These are phyloP conservation scores for Dictyophora rubrovolvata DNA, from an alignment of 768 basidiomycete species.

Conservation along the genomic window DNA sequence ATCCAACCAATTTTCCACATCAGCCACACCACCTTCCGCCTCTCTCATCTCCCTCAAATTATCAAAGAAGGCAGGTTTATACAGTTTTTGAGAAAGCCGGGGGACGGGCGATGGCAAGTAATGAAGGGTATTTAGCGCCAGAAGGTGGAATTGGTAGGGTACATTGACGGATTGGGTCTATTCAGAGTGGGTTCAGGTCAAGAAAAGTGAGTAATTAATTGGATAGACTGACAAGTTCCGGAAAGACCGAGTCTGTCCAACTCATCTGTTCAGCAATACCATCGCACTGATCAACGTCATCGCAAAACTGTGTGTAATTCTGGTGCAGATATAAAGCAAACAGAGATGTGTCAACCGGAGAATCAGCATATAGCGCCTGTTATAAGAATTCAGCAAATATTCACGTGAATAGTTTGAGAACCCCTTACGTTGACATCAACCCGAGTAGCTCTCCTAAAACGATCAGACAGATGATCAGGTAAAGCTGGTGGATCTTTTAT, in stretches of 20 bases:
- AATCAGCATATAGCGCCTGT: constrained; percentile 68
- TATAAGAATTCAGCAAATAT: constrained; percentile 1
- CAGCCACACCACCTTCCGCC: constrained; percentile 49
- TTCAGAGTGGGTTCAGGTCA: not conserved
- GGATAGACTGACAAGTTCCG: constrained; percentile 41
- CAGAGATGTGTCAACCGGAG: constrained; percentile 84
- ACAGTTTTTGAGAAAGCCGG: constrained; percentile 67
- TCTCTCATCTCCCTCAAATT: constrained; percentile 43
- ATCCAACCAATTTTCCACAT: constrained; percentile 50
- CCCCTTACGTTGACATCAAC: constrained; percentile 63
- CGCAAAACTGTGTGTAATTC: constrained; percentile 82
- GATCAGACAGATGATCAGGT: constrained; percentile 47
- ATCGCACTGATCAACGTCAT: constrained; percentile 63
- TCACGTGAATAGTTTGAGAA: not conserved
- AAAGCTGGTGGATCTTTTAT: constrained; percentile 47
- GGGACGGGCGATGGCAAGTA: constrained; percentile 80
- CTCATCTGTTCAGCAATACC: constrained; percentile 67
- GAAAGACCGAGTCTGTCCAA: constrained; percentile 60
- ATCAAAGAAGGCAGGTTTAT: constrained; percentile 83
- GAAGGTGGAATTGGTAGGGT: constrained; percentile 79
- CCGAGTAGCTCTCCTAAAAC: constrained; percentile 57
- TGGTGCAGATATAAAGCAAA: constrained; percentile 90
- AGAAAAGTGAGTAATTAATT: too few species aligned
- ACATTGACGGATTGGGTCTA: constrained; percentile 55
- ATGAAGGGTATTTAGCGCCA: constrained; percentile 77